Evolutionary conservation across 2,329 filamentous ascomycete genomes (phyloP), one percentile per base, ranked within the genome.

Genomic region (Didymella exigua): DNA sequence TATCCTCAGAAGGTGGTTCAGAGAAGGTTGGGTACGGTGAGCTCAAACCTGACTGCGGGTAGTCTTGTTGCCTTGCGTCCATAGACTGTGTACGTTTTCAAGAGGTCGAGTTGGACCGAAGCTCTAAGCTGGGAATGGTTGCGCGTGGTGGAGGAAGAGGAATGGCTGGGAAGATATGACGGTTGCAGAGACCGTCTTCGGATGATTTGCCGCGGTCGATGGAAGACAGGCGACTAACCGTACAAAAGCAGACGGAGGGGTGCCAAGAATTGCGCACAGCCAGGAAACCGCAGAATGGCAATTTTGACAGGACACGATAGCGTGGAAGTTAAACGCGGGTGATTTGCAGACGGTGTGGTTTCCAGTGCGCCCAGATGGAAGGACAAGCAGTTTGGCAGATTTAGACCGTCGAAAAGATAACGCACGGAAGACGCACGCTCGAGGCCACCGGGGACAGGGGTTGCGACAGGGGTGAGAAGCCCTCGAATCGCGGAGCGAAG

Each of bases 1-100:
- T 85, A 77, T 84, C 87, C 89, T 96, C 91, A 92, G 91, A 93
- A 83, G 88, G 84, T 79, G 85, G 73, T 74, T 80, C 78, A 70
- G 75, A 75, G 69, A 82, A 82, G 59, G 78, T 75, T 78, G 77
- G 74, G 77, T 82, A 81, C 75, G 82, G 81, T 75, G 77, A 77
- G 75, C 73, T 78, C 79, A 81, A 80, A 81, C 79, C 79, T 81
- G 79, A 79, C 78, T 81, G 76, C 75, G 75, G 75, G 69, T 81
- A 81, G 53, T 81, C 79, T 69, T 77, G 70, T 77, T 80, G 79
- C 72, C 79, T 78, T 77, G 75, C 78, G 77, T 82, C 79, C 79
- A 82, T 82, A 78, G 78, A 80, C 78, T 78, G 76, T 68, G 72
- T 63, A 70, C 72, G 65, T 63, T 49, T 59, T 62, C 48, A 60